Percentiles rank a stretch among this genome's conserved stretches.
Evolutionary conservation across 2,329 filamentous ascomycete species (phyloP).

Genomic region (Zasmidium citrigriseum): DNA sequence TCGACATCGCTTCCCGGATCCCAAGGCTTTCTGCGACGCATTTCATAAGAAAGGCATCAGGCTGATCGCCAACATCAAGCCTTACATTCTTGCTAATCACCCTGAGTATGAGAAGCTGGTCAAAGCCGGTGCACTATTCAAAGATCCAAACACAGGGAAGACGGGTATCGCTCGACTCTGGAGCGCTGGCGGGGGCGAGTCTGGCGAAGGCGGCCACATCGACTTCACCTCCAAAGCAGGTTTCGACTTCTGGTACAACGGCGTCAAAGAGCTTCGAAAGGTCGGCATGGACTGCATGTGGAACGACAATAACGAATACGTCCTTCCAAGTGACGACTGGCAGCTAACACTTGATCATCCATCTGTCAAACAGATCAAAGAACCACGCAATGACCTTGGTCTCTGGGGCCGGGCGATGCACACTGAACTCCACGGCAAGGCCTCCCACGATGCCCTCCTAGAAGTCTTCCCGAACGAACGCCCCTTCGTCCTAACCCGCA

Average conservation of each 20-base stretch:
- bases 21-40: constrained; percentile 61
- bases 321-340: constrained; percentile 66
- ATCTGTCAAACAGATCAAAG: constrained; percentile 34
- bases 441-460: constrained; percentile 67
- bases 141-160: constrained; percentile 49
- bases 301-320: constrained; percentile 81
- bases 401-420: constrained; percentile 70
- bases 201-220: constrained; percentile 69
- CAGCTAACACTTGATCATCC: constrained; percentile 57
- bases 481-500: constrained; percentile 70
- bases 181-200: constrained; percentile 72
- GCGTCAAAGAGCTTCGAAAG: constrained; percentile 62
- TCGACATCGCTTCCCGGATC: constrained; percentile 67
- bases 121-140: constrained; percentile 64
- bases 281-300: constrained; percentile 72
- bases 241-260: constrained; percentile 72
- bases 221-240: constrained; percentile 70
- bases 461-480: constrained; percentile 60
- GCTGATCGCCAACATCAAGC: constrained; percentile 71
- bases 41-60: constrained; percentile 67
- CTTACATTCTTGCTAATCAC: constrained; percentile 67
- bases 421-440: constrained; percentile 70
- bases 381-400: constrained; percentile 55
- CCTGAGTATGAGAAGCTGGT: constrained; percentile 65
- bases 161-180: constrained; percentile 65